Conservation (phyloP, 1,139 yeast species). For the Tardiomyces digboiensis region DNA sequence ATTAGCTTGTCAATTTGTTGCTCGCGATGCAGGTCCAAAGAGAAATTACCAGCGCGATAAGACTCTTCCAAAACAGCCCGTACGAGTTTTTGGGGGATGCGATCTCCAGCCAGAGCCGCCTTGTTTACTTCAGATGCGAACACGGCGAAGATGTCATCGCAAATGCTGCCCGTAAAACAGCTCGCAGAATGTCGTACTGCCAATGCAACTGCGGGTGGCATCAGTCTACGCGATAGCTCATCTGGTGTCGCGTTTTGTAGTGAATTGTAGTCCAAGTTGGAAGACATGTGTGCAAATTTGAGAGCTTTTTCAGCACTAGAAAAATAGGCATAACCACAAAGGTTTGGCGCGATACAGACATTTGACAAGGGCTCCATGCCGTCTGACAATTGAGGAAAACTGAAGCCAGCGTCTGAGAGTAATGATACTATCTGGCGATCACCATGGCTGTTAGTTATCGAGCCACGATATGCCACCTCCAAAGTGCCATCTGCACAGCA, state of each 20-base stretch:
- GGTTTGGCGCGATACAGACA: constrained; percentile 47
- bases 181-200: constrained; percentile 60
- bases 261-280: constrained; percentile 1
- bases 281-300: constrained; percentile 12
- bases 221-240: constrained; percentile 14
- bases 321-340: constrained; percentile 39
- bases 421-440: constrained; percentile 28
- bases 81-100: constrained; percentile 3
- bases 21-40: constrained; percentile 50
- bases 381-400: constrained; percentile 34
- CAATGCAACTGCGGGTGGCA: constrained; percentile 31
- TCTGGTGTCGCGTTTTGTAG: constrained; percentile 5
- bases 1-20: constrained; percentile 64
- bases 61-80: constrained; percentile 41
- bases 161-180: constrained; percentile 49
- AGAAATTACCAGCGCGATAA: constrained; percentile 60
- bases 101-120: constrained; percentile 2
- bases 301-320: constrained; percentile 5
- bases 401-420: constrained; percentile 51
- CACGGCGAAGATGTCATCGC: constrained; percentile 54
- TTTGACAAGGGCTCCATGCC: constrained; percentile 4
- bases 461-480: constrained; percentile 13
- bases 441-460: constrained; percentile 5
- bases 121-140: constrained; percentile 34
- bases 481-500: constrained; percentile 15